Evolutionary conservation across 2,329 filamentous ascomycete species (phyloP), one percentile per base, ranked within the genome.

Genomic region (Dissoconium aciculare): DNA sequence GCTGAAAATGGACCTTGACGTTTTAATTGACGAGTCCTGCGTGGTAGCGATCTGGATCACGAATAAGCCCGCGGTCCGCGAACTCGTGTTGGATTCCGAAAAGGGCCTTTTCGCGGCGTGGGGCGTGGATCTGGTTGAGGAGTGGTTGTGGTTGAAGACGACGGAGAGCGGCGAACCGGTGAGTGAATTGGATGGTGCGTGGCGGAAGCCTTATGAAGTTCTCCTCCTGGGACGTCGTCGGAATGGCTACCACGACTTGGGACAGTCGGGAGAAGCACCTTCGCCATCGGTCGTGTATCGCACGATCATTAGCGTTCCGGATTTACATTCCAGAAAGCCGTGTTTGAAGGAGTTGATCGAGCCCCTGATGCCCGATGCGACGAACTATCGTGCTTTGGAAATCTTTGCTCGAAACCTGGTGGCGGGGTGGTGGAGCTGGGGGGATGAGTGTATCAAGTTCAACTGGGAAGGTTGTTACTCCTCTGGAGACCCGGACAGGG

Each of bases 121-220:
- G 77, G 74, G 71, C 14, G 55, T 87, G 0, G 64, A 74, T 30
- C 48, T 71, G 8, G 60, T 70, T 0, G 69, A 74, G 28, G 77
- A 85, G 49, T 87, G 80, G 79, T 64, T 73, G 2, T 89, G 80
- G 80, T 52, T 85, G 28, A 89, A 89, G 52, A 64, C 78, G 8
- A 81, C 80, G 0, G 52, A 53, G 0, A 41, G 51, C 0, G 80
- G 80, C 0, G 70, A 78, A 48, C 74, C 78, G 0, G 61, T 84
- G 15, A 69, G 67, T 35, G 53, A 64, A 17, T 33, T 80, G 2
- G 64, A 74, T 17, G 69, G 69, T 3, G 37, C 53, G 2, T 80
- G 74, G 74, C 66, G 78, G 40, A 83, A 76, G 54, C 79, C 81
- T 0, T 87, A 80, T 64, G 81, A 89, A 54, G 63, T 75, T 28